phyloP scores from a whole-genome alignment of 2,329 filamentous ascomycete species.

The Fusarium succisae region DNA sequence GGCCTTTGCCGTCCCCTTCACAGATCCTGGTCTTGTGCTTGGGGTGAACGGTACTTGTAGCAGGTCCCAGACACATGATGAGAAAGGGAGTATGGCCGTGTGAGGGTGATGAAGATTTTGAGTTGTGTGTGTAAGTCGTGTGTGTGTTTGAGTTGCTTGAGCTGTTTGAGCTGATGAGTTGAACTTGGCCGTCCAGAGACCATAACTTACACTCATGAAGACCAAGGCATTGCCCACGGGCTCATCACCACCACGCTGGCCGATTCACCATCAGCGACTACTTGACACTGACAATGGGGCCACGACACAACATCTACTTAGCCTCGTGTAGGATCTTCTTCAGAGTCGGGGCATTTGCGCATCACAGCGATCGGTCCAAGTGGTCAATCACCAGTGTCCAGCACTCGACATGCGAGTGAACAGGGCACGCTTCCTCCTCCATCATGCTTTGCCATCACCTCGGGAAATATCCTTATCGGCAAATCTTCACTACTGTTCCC shows the following conservation, averaged over 20 bases:
- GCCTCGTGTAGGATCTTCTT: rapidly evolving
- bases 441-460: too few species aligned
- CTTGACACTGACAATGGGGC: too few species aligned
- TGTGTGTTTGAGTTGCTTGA: neutral
- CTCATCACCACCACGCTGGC: neutral
- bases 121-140: neutral
- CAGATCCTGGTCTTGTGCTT: neutral
- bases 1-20: too few species aligned
- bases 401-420: too few species aligned
- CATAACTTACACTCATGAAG: neutral
- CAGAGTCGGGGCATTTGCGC: neutral
- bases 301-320: too few species aligned
- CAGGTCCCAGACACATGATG: neutral
- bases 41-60: neutral
- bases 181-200: too few species aligned
- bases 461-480: neutral
- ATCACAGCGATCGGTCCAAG: neutral
- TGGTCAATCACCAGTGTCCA: too few species aligned
- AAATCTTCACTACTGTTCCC: neutral
- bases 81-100: neutral
- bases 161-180: neutral
- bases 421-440: neutral
- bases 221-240: rapidly evolving
- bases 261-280: neutral
- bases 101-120: neutral